Conservation (phyloP, 148 eudicot genomes). For the Vaccinium macrocarpon region DNA sequence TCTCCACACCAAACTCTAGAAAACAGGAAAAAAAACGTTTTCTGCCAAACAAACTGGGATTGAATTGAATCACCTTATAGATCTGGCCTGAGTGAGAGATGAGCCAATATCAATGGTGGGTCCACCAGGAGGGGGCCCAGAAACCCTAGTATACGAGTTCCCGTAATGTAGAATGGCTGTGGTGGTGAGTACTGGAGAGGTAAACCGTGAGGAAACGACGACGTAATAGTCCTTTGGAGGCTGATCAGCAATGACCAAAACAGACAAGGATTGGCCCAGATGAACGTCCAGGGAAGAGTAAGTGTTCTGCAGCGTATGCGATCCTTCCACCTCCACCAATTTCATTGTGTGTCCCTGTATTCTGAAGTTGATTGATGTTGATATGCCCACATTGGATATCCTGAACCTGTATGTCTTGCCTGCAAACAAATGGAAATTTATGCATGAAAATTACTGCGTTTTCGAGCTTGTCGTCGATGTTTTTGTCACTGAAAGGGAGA, state of each 20-base stretch:
- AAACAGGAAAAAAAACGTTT: background rate
- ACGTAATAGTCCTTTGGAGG: conserved; percentile 76
- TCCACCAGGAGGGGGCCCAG: conserved; percentile 67
- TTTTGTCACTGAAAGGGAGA: no score
- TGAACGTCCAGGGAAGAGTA: conserved; percentile 82
- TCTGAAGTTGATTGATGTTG: conserved; percentile 86
- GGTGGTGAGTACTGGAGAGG: conserved; percentile 57
- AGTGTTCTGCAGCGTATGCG: conserved; percentile 73
- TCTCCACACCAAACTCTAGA: background rate
- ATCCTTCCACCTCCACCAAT: conserved; percentile 86
- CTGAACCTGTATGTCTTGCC: conserved; percentile 91
- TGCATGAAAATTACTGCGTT: background rate
- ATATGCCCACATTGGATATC: conserved; percentile 81
- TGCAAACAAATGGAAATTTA: conserved; percentile 22
- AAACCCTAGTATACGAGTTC: conserved; percentile 63
- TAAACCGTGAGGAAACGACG: conserved; percentile 75
- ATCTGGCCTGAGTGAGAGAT: conserved; percentile 76
- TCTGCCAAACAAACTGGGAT: background rate
- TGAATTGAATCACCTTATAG: conserved; percentile 51
- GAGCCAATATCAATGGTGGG: conserved; percentile 65
- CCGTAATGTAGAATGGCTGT: conserved; percentile 83
- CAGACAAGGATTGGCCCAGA: conserved; percentile 85
- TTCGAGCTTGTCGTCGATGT: background rate
- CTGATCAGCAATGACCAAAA: conserved; percentile 81
- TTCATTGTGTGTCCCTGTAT: conserved; percentile 87